Evolutionary conservation across 1,284 basidiomycete species (phyloP), one percentile per base, ranked within the genome.

Genomic region (Puccinia novopanici): DNA sequence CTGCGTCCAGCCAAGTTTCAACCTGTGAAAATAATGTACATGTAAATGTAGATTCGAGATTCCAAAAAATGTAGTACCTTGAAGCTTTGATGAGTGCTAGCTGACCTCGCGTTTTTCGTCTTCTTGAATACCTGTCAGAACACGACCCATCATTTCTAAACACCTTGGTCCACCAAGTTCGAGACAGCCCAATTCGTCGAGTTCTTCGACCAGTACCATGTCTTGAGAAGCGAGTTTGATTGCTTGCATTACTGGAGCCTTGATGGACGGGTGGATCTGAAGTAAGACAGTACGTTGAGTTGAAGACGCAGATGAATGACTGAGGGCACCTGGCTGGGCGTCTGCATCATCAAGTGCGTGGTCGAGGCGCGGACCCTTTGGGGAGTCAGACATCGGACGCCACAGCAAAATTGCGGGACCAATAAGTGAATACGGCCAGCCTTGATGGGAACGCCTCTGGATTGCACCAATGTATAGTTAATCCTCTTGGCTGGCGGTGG

Each of bases 401-500:
- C 94, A 97, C 17, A 95, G 86, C 40, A 95, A 86, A 8, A 89
- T 90, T 0, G 89, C 87, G 5, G 93, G 93, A 0, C 89, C 90
- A 40, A 95, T 89, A 30, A 93, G 86, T 17, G 88, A 89, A 45
- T 89, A 88, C 0, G 94, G 94, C 85, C 92, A 95, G 1, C 86
- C 83, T 3, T 84, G 82, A 9, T 79, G 81, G 3, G 84, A 83
- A 81, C 87, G n/a, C n/a, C n/a, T n/a, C n/a, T n/a, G n/a, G n/a
- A n/a, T n/a, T n/a, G n/a, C n/a, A n/a, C n/a, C n/a, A n/a, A n/a
- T n/a, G n/a, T n/a, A n/a, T n/a, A n/a, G n/a, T n/a, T n/a, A n/a
- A n/a, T n/a, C n/a, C n/a, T n/a, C n/a, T n/a, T n/a, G n/a, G n/a
- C n/a, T n/a, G n/a, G n/a, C n/a, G n/a, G n/a, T n/a, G n/a, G n/a